A percentile compares a stretch with the other conserved stretches of the same genome.
phyloP scores from a whole-genome alignment of 2,329 filamentous ascomycete genomes.

The Aspergillus fijiensis region DNA sequence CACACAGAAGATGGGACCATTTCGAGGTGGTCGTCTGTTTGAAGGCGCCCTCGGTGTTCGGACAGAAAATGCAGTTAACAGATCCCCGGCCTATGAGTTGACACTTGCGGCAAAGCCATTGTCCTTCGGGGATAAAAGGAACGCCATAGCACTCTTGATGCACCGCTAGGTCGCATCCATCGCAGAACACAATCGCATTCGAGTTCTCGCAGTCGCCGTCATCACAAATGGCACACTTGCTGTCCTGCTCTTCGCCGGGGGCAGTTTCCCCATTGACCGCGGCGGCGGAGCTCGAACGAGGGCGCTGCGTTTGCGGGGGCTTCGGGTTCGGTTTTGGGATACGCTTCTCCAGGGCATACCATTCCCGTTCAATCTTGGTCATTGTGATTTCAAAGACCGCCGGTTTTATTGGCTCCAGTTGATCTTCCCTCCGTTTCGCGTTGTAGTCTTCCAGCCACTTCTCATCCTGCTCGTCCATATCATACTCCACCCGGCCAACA shows the following conservation, averaged over 20 bases:
- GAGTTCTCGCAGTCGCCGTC: slow-evolving; percentile 99
- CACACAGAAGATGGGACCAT: slow-evolving; percentile 94
- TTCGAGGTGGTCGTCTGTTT: slow-evolving; percentile 96
- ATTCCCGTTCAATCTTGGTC: slow-evolving; percentile 98
- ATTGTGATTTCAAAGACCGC: slow-evolving; percentile 97
- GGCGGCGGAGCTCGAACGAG: slow-evolving; percentile 87
- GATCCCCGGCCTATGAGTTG: slow-evolving; percentile 90
- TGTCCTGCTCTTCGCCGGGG: slow-evolving; percentile 88
- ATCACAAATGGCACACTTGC: slow-evolving; percentile 95
- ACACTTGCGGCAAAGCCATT: slow-evolving; percentile 97
- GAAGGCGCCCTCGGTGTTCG: slow-evolving; percentile 95
- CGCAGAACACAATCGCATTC: slow-evolving; percentile 98
- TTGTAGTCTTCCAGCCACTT: slow-evolving; percentile 92
- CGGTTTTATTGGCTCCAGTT: slow-evolving; percentile 80
- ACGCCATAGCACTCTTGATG: slow-evolving; percentile 99
- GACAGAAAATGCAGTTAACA: slow-evolving; percentile 96
- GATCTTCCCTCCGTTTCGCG: slow-evolving; percentile 67
- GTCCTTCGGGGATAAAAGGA: slow-evolving; percentile 96
- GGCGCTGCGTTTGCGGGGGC: slow-evolving; percentile 88
- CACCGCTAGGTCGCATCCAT: slow-evolving; percentile 94
- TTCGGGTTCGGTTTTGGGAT: slow-evolving; percentile 98
- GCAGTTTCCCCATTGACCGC: slow-evolving; percentile 92
- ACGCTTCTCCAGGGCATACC: slow-evolving; percentile 91
- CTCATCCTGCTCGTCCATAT: slow-evolving; percentile 99
- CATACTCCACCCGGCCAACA: slow-evolving; percentile 89